Evolutionary conservation across 805 yeast genomes (phyloP).

Genomic region (Zygosaccharomyces kombuchaensis): DNA sequence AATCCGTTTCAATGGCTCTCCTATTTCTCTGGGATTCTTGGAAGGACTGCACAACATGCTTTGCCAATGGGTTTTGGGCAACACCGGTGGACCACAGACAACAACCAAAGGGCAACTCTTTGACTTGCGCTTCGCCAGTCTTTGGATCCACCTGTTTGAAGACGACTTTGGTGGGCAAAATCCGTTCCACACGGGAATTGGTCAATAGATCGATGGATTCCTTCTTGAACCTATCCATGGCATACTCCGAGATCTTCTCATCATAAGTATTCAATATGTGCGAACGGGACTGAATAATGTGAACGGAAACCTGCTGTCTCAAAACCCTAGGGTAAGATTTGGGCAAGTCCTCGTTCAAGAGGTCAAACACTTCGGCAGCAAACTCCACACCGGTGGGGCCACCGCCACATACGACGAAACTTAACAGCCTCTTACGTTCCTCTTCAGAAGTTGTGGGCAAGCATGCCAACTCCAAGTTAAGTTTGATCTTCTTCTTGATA

Average conservation of each 20-base stretch:
- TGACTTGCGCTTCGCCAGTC: constrained; percentile 39
- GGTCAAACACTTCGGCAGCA: constrained; percentile 66
- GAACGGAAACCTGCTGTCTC: constrained; percentile 61
- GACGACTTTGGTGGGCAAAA: constrained; percentile 52
- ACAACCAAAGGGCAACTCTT: constrained; percentile 59
- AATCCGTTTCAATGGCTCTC: constrained; percentile 72
- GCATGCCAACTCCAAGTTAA: constrained; percentile 56
- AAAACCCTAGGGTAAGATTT: constrained; percentile 54
- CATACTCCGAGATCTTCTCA: constrained; percentile 58
- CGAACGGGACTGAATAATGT: constrained; percentile 63
- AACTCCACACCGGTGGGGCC: constrained; percentile 75
- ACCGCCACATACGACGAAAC: constrained; percentile 69
- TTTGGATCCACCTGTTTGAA: constrained; percentile 47
- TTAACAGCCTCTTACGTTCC: constrained; percentile 55
- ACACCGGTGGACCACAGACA: constrained; percentile 79
- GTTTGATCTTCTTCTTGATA: constrained; percentile 51
- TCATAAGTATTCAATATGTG: constrained; percentile 67
- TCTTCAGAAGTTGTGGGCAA: constrained; percentile 61
- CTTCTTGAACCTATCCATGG: constrained; percentile 57
- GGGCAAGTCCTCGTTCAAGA: constrained; percentile 60
- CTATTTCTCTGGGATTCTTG: constrained; percentile 49
- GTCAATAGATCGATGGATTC: constrained; percentile 61
- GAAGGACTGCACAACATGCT: constrained; percentile 48
- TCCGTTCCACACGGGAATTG: constrained; percentile 58
- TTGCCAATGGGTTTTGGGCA: constrained; percentile 59